A percentile compares a stretch with the other conserved stretches of the same genome.
Conservation (phyloP, 1,139 yeast genomes). For the Saccharomycopsis phalli region DNA sequence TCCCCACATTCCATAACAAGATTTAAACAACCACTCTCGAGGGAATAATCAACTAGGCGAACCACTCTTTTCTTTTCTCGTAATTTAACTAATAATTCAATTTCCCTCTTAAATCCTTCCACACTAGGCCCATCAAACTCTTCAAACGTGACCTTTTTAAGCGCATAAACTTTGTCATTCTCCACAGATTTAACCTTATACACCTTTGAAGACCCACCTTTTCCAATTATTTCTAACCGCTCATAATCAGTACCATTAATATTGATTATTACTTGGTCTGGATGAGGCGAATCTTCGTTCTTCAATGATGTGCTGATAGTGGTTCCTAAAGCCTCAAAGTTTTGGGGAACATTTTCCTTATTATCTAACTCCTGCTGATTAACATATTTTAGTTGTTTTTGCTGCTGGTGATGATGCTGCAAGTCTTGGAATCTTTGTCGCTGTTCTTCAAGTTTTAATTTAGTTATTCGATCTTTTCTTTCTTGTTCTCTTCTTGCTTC, state of each 20-base stretch:
- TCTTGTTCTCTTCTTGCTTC: constrained; percentile 6
- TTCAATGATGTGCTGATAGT: constrained; percentile 13
- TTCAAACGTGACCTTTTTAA: constrained; percentile 75
- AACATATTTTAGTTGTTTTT: background rate
- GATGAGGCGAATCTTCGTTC: background rate
- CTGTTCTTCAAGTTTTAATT: constrained; percentile 3
- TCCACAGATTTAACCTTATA: constrained; percentile 58
- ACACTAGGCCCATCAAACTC: constrained; percentile 71
- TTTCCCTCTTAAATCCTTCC: constrained; percentile 82
- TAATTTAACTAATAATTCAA: constrained; percentile 58
- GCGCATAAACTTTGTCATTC: constrained; percentile 57
- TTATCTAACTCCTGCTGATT: background rate
- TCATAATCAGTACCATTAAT: constrained; percentile 64
- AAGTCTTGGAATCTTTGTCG: constrained; percentile 1
- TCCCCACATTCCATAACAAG: constrained; percentile 96
- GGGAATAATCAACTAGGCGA: constrained; percentile 62
- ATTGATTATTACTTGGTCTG: constrained; percentile 20
- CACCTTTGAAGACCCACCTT: constrained; percentile 92
- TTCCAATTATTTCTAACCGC: constrained; percentile 69
- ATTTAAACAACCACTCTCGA: constrained; percentile 54
- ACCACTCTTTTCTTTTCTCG: constrained; percentile 67
- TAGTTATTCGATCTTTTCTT: background rate
- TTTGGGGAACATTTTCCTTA: constrained; percentile 6
- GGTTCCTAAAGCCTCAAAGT: background rate
- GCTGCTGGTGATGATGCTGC: background rate